phyloP scores from a whole-genome alignment of 192 early-diverging fungal genomes.

The Mortierella antarctica region DNA sequence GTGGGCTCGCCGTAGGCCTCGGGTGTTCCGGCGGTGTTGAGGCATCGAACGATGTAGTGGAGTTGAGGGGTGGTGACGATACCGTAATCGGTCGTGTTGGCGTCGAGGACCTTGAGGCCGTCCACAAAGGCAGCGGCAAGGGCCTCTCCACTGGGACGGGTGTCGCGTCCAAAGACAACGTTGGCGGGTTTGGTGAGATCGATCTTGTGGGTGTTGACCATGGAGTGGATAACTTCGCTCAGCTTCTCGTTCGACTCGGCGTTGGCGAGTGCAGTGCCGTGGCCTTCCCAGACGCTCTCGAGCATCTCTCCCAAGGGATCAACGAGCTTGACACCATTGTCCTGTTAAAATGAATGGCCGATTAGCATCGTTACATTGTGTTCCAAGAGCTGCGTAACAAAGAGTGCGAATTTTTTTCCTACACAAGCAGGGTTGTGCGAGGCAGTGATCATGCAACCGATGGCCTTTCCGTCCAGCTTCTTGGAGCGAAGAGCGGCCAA shows the following conservation, averaged over 20 bases:
- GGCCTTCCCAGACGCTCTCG: slow-evolving; percentile 92
- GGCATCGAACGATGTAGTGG: slow-evolving; percentile 92
- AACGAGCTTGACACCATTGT: slow-evolving; percentile 99
- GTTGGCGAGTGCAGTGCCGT: slow-evolving; percentile 92
- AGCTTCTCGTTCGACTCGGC: slow-evolving; percentile 75
- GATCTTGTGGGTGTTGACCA: slow-evolving; percentile 76
- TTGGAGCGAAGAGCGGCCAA: slow-evolving; percentile 93
- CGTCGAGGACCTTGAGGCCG: slow-evolving; percentile 81
- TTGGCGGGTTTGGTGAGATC: slow-evolving; percentile 72
- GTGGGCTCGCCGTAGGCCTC: slow-evolving; percentile 91
- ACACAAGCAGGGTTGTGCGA: slow-evolving; percentile 96
- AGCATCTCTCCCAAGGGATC: slow-evolving; percentile 99
- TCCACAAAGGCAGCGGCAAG: slow-evolving; percentile 85
- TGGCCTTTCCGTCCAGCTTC: slow-evolving; percentile 81
- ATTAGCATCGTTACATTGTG: not conserved
- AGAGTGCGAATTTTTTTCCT: slow-evolving; percentile 3
- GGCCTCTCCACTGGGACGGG: slow-evolving; percentile 87
- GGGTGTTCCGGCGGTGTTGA: slow-evolving; percentile 81
- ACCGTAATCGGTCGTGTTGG: slow-evolving; percentile 81
- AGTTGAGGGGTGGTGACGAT: slow-evolving; percentile 96
- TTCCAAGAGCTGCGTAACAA: not conserved
- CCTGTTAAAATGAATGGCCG: slow-evolving; percentile 54
- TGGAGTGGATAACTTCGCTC: slow-evolving; percentile 66
- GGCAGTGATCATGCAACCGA: slow-evolving; percentile 99
- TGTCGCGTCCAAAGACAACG: slow-evolving; percentile 93